Evolutionary conservation across 192 early-diverging fungal species (phyloP), one percentile per base, ranked within the genome.

Genomic region (Coemansia sp.): DNA sequence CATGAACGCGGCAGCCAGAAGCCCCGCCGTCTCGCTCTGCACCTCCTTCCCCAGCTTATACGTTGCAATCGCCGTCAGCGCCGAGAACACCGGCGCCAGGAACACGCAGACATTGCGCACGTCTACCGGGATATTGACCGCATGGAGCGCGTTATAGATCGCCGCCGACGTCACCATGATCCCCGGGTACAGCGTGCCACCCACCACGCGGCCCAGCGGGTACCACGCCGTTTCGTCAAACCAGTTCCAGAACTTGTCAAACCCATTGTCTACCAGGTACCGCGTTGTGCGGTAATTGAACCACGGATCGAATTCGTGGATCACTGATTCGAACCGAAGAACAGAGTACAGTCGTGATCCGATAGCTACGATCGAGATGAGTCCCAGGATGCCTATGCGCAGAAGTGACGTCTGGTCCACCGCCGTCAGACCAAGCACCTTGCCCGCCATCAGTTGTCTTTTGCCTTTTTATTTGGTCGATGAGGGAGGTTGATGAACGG

Each of bases 221-320:
- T 98, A 99, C 98, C 98, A 99, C 7, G 95, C 95, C 15, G 93
- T 88, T 80, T 96, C 92, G 72, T 99, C 98, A 71, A 98, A 99
- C 98, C 98, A 99, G 84, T 98, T 99, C 89, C 95, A 95, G 74
- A 99, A 99, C 62, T 98, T 94, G 80, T 98, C 98, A 67, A 93
- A 94, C 10, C 95, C 95, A 62, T 95, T 88, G 69, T 95, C 87
- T 26, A 97, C 96, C 8, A 99, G 85, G 72, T 94, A 88, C 65
- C 88, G 87, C 15, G 98, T 99, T 37, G 95, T 92, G 71, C 98
- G 90, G 84, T 97, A 98, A 86, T 98, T 99, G 86, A 98, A 98
- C 94, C 93, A 99, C 37, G 98, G 98, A 78, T 99, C 98, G 76
- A 99, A 99, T 78, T 99, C 98, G 87, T 99, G 98, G 81, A 99